Conservation (phyloP, 495 filamentous ascomycete genomes). For the Talaromyces adpressus region DNA sequence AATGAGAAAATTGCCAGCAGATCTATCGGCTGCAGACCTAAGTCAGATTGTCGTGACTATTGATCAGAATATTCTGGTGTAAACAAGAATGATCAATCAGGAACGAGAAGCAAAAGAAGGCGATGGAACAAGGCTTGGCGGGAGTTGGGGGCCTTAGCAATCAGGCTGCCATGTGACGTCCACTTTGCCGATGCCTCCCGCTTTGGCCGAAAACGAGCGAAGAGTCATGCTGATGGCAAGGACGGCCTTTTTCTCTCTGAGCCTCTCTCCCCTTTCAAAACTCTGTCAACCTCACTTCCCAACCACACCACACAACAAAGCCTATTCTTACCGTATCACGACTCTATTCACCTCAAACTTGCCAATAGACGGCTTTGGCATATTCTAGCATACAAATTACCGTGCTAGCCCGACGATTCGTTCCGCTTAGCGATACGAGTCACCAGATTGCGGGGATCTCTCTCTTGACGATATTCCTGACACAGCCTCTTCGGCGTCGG, state of each 20-base stretch:
- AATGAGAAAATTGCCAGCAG: not conserved
- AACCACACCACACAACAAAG: not conserved
- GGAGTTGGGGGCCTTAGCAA: not conserved
- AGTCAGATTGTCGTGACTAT: not conserved
- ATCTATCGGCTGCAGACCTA: not conserved
- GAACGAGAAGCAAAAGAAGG: not conserved
- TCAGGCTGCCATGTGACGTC: slow-evolving; percentile 1
- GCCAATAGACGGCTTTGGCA: not conserved
- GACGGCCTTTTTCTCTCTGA: not conserved
- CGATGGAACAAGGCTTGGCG: not conserved
- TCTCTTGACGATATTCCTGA: not conserved
- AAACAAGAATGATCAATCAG: not conserved
- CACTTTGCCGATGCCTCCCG: not conserved
- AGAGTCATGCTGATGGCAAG: not conserved
- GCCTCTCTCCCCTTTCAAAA: not conserved
- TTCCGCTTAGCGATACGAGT: not conserved
- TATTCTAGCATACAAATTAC: not conserved
- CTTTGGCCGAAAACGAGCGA: not conserved
- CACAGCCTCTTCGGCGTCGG: not conserved
- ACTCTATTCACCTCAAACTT: not conserved
- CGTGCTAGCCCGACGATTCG: not conserved
- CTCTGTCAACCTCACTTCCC: not conserved
- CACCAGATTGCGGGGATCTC: not conserved
- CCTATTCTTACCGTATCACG: not conserved
- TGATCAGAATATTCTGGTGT: not conserved